Evolutionary conservation across 2,329 filamentous ascomycete genomes (phyloP).

Genomic region (Cadophora malorum): DNA sequence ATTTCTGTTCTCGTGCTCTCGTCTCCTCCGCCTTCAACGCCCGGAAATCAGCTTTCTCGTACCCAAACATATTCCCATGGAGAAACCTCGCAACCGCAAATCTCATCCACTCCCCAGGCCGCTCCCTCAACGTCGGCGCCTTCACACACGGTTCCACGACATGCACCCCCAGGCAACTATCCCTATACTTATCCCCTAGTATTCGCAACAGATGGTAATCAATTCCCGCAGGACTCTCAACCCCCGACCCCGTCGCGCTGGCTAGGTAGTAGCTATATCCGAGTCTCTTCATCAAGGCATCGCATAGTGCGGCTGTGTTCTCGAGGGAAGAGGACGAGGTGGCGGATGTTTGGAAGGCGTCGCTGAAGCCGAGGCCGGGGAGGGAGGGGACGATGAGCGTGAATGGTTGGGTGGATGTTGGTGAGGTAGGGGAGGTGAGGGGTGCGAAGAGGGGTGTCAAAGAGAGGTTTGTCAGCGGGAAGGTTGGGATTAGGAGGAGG

Average conservation of each 20-base stretch:
- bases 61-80: conserved; percentile 59
- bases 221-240: conserved; percentile 54
- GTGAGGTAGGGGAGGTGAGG: conserved; percentile 59
- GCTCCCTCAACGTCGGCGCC: conserved; percentile 53
- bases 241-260: conserved; percentile 58
- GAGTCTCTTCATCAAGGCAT: conserved; percentile 65
- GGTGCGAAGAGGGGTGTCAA: conserved; percentile 60
- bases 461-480: conserved; percentile 69
- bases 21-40: conserved; percentile 43
- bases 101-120: conserved; percentile 58
- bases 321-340: conserved; percentile 45
- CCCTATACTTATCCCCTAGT: conserved; percentile 55
- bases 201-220: conserved; percentile 58
- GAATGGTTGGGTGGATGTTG: conserved; percentile 57
- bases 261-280: conserved; percentile 65
- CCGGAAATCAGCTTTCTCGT: conserved; percentile 58
- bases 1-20: not conserved
- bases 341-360: conserved; percentile 53
- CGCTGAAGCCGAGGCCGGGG: conserved; percentile 71
- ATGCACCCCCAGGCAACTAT: conserved; percentile 64
- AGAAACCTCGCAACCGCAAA: conserved; percentile 61
- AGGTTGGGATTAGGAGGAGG: conserved; percentile 68
- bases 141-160: conserved; percentile 63
- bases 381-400: conserved; percentile 71
- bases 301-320: conserved; percentile 62